Evolutionary conservation across 495 filamentous ascomycete genomes (phyloP).

Genomic region (Stereocaulon alpinum): DNA sequence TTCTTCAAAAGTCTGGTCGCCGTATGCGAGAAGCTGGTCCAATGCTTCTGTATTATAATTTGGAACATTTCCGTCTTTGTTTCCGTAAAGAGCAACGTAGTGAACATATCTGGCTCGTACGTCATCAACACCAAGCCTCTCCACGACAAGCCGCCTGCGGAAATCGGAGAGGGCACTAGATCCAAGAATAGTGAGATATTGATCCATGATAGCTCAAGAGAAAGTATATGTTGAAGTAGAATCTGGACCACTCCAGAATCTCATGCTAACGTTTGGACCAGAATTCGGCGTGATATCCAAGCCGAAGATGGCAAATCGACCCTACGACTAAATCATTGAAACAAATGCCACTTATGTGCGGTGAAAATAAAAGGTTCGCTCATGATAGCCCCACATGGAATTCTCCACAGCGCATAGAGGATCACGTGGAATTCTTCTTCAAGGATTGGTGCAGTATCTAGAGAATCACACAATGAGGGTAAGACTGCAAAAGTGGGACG

Average conservation of each 20-base stretch:
- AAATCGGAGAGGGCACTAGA: not conserved
- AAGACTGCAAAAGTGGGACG: too few relatives aligned
- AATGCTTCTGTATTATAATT: conserved; percentile 38
- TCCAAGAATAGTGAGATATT: not conserved
- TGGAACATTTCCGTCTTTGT: conserved; percentile 19
- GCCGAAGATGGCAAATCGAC: not conserved
- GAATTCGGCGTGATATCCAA: not conserved
- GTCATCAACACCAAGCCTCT: conserved; percentile 6
- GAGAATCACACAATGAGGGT: too few relatives aligned
- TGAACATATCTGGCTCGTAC: conserved; percentile 57
- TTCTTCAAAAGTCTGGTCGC: conserved; percentile 30
- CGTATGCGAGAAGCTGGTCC: conserved; percentile 53
- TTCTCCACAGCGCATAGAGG: not conserved
- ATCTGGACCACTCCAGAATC: not conserved
- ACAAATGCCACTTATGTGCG: too few relatives aligned
- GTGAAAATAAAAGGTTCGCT: too few relatives aligned
- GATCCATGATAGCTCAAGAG: not conserved
- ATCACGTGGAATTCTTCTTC: too few relatives aligned
- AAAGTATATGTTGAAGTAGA: too few relatives aligned
- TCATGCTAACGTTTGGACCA: not conserved
- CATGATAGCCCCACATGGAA: too few relatives aligned
- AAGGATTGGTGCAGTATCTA: too few relatives aligned
- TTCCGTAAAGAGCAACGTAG: conserved; percentile 40
- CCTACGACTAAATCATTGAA: too few relatives aligned
- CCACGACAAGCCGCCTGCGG: not conserved